Percentiles rank a stretch among this genome's conserved stretches.
Conservation (phyloP, 345 rosid species). For the Salix dunnii region DNA sequence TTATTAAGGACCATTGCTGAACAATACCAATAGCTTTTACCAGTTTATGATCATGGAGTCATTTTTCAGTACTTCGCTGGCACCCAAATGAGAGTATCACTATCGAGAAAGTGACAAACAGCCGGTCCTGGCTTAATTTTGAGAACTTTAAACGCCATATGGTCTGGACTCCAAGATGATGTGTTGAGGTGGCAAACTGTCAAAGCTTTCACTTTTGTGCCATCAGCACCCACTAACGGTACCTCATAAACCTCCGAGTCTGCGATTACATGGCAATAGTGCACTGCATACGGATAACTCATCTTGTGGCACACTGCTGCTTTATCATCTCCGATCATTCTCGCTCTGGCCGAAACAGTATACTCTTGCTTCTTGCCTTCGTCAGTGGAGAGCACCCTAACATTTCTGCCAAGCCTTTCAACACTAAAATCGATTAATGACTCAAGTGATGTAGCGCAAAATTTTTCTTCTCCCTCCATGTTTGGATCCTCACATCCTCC, state of each 20-base stretch:
- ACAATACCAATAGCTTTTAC: not conserved
- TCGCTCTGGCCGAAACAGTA: not conserved
- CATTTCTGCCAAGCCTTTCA: not conserved
- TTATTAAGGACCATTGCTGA: too few relatives aligned
- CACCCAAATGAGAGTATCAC: not conserved
- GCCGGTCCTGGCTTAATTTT: constrained; percentile 3
- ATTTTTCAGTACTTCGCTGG: not conserved
- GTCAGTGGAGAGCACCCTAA: not conserved
- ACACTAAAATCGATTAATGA: not conserved
- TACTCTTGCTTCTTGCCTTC: not conserved
- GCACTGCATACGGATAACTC: not conserved
- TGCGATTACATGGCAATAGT: not conserved
- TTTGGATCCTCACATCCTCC: not conserved
- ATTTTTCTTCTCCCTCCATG: not conserved
- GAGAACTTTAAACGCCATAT: not conserved
- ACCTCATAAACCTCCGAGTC: not conserved
- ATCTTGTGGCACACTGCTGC: too few relatives aligned
- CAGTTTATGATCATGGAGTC: not conserved
- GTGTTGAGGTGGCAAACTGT: not conserved
- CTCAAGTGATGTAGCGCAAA: not conserved
- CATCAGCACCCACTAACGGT: not conserved
- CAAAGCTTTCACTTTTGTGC: not conserved
- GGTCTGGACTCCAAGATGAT: not conserved
- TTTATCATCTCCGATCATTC: not conserved
- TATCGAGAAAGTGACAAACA: not conserved